Evolutionary conservation across 345 rosid genomes (phyloP), one percentile per base, ranked within the genome.

Genomic region (Eucalyptus pauciflora): DNA sequence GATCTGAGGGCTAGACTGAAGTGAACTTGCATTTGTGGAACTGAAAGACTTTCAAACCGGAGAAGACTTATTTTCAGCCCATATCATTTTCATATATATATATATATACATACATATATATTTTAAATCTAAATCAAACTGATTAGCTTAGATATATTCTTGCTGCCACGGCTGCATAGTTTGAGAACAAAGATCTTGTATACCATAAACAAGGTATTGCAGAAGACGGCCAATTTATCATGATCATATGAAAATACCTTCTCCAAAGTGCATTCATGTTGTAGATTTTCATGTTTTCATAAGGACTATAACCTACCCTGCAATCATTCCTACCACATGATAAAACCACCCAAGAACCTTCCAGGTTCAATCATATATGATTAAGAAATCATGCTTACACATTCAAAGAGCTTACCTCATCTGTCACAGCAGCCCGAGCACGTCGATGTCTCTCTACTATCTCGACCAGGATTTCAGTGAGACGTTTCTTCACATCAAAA

Each of bases 371-470:
- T 76, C 48, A 41, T 41, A 41, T 41, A 49, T 49, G 13, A 27
- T 85, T 20, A 7, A 86, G 45, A 88, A 31, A 33, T 51, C 45
- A 43, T 54, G 50, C 46, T 29, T 41, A 48, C 25, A 37, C 37
- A 33, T 64, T 69, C 87, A 43, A 60, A 87, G 89, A 89, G 88
- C 92, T 91, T 93, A 94, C 97, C 96, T 95, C 95, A 50, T 97
- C 96, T 13, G 98, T 94, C 64, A 98, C 97, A 13, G 96, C 96
- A 90, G 98, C 96, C 64, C 97, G 95, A 52, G 98, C 98, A 90
- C 83, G 91, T 7, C 92, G 95, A 89, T 97, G 99, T 89, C 98
- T 95, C 89, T 97, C 97, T 37, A 97, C 99, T 67, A 96, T 41
- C 91, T 93, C 97, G 37, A 96, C 94, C 93, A 97, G 92, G 31